phyloP scores from a whole-genome alignment of 306 rosid genomes.

The Malus sylvestris region DNA sequence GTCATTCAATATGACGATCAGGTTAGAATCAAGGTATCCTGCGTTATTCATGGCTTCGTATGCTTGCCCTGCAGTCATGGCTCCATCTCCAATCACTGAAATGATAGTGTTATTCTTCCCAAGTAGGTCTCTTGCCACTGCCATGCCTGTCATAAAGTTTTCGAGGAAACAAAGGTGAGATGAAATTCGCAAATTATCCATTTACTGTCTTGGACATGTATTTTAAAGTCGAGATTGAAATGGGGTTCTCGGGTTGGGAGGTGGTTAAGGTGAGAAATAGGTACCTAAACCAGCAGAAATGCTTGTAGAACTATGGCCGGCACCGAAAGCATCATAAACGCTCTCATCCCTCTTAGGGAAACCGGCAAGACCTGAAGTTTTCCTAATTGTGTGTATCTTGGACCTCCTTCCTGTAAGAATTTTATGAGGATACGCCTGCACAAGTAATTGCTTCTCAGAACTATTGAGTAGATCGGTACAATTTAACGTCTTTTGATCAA shows the following conservation, averaged over 20 bases:
- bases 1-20: conserved; percentile 82
- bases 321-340: conserved; percentile 83
- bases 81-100: conserved; percentile 95
- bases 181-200: neutral
- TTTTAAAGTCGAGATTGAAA: neutral
- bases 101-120: conserved; percentile 68
- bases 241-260: neutral
- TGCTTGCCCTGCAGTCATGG: conserved; percentile 96
- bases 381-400: conserved; percentile 76
- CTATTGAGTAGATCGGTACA: conserved; percentile 2
- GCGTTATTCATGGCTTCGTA: conserved; percentile 97
- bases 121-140: conserved; percentile 78
- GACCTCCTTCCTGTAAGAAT: conserved; percentile 94
- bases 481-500: neutral
- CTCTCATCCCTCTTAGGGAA: conserved; percentile 96
- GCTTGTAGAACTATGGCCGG: conserved; percentile 91
- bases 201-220: neutral
- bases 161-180: neutral
- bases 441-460: conserved; percentile 26
- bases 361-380: conserved; percentile 87
- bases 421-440: conserved; percentile 91
- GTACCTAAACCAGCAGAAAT: conserved; percentile 95
- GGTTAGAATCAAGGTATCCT: conserved; percentile 69
- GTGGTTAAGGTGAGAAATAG: conserved; percentile 5
- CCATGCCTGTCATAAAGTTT: conserved; percentile 63